phyloP scores from a whole-genome alignment of 371 early-diverging fungal species.

The Synchytrium microbalum region DNA sequence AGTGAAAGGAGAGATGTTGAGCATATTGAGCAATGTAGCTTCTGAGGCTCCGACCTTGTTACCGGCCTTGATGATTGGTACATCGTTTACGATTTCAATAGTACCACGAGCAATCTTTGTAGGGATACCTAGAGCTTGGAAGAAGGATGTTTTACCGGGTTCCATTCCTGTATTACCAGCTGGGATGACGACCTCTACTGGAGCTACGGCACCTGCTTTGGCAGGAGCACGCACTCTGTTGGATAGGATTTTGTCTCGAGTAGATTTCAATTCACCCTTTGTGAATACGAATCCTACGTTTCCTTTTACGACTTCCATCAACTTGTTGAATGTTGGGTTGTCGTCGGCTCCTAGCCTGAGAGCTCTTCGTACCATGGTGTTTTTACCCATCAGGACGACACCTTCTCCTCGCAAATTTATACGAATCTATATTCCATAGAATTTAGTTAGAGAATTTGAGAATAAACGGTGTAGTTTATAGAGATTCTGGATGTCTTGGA shows the following conservation, averaged over 20 bases:
- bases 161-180: conserved; percentile 99
- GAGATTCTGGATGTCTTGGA: too few species aligned
- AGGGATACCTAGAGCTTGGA: conserved; percentile 99
- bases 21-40: conserved; percentile 97
- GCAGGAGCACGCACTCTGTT: conserved; percentile 98
- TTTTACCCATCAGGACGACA: conserved; percentile 99
- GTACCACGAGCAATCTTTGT: conserved; percentile 99
- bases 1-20: conserved; percentile 99
- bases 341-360: conserved; percentile 71
- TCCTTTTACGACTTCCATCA: conserved; percentile 80
- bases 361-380: conserved; percentile 99
- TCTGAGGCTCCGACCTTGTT: conserved; percentile 98
- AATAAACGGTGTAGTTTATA: too few species aligned
- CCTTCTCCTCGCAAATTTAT: conserved; percentile 84
- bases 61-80: conserved; percentile 85
- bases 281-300: conserved; percentile 99
- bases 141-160: conserved; percentile 99
- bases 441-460: too few species aligned
- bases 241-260: conserved; percentile 83
- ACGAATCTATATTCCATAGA: conserved; percentile 63
- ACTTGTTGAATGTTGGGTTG: conserved; percentile 82
- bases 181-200: conserved; percentile 92
- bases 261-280: conserved; percentile 89
- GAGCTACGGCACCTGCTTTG: conserved; percentile 96
- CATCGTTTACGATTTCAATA: conserved; percentile 98